Conservation (phyloP, 1,139 yeast species). For the Geotrichum reessii region DNA sequence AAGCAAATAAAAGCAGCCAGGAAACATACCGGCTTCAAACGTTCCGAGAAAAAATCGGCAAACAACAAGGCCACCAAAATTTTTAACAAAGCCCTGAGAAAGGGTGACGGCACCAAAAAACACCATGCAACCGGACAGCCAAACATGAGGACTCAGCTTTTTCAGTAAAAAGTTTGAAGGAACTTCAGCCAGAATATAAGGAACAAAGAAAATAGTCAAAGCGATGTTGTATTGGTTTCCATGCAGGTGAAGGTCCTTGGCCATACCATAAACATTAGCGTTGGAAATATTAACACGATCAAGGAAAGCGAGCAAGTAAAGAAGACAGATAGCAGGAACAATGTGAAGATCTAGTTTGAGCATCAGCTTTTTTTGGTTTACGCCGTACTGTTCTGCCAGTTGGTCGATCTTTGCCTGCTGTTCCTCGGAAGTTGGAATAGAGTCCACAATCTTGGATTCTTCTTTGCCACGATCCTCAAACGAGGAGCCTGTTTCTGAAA, state of each 20-base stretch:
- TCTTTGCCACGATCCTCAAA: neutral
- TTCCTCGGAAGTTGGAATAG: slow-evolving; percentile 3
- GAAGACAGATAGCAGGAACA: slow-evolving; percentile 37
- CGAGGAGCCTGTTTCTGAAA: neutral
- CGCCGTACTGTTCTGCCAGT: slow-evolving; percentile 41
- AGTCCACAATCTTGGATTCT: neutral
- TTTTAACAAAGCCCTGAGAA: slow-evolving; percentile 42
- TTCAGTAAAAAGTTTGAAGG: slow-evolving; percentile 44
- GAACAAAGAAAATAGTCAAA: slow-evolving; percentile 50
- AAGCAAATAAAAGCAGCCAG: slow-evolving; percentile 35
- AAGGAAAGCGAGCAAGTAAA: slow-evolving; percentile 50
- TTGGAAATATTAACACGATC: slow-evolving; percentile 58
- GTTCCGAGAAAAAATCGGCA: slow-evolving; percentile 51
- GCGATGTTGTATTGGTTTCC: slow-evolving; percentile 48
- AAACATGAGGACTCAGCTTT: slow-evolving; percentile 35
- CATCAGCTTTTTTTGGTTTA: slow-evolving; percentile 33
- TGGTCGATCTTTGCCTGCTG: slow-evolving; percentile 30
- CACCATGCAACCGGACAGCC: slow-evolving; percentile 46
- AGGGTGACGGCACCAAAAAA: slow-evolving; percentile 49
- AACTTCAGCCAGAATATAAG: slow-evolving; percentile 48
- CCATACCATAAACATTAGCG: slow-evolving; percentile 54
- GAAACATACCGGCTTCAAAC: slow-evolving; percentile 55
- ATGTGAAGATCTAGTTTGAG: slow-evolving; percentile 26
- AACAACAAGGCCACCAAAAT: slow-evolving; percentile 43
- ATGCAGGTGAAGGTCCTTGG: slow-evolving; percentile 43